Conservation (phyloP, 2,329 filamentous ascomycete species). For the Knufia petricola region DNA sequence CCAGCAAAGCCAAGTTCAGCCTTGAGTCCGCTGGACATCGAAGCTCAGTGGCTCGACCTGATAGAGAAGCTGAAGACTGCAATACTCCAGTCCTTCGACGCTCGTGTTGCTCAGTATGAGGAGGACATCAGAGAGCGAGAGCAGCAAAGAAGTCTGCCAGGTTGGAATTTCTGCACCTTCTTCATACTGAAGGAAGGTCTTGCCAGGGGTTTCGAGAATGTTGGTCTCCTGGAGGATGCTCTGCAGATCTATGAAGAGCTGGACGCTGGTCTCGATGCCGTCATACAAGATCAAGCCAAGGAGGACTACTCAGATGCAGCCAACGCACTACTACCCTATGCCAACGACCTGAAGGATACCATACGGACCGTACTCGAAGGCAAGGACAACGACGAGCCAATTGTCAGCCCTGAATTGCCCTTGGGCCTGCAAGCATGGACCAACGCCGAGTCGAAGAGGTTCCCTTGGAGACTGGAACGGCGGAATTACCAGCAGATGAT, state of each 20-base stretch:
- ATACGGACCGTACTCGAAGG: constrained; percentile 43
- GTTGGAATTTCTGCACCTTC: constrained; percentile 99
- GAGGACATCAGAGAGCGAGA: constrained; percentile 95
- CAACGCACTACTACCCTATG: constrained; percentile 61
- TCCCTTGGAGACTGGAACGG: constrained; percentile 43
- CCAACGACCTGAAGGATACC: constrained; percentile 59
- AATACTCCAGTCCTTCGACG: constrained; percentile 83
- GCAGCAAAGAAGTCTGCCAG: constrained; percentile 71
- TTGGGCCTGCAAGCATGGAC: constrained; percentile 13
- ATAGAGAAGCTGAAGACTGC: constrained; percentile 76
- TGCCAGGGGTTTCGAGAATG: constrained; percentile 87
- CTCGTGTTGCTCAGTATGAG: constrained; percentile 86
- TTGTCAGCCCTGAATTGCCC: constrained; percentile 24
- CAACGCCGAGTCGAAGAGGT: constrained; percentile 20
- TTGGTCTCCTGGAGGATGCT: constrained; percentile 90
- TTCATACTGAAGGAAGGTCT: constrained; percentile 96
- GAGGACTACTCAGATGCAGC: constrained; percentile 57
- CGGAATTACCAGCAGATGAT: constrained; percentile 90
- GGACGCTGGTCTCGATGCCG: constrained; percentile 71
- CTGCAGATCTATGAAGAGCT: constrained; percentile 92
- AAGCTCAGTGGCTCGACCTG: constrained; percentile 74
- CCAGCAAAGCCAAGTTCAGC: constrained; percentile 27
- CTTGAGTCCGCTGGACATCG: constrained; percentile 66
- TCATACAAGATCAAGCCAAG: constrained; percentile 63
- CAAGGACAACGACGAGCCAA: constrained; percentile 7